A percentile compares a stretch with the other conserved stretches of the same genome.
These are phyloP conservation scores for Kuraishia molischiana DNA, from an alignment of 805 yeast species.

Conservation along the genomic window DNA sequence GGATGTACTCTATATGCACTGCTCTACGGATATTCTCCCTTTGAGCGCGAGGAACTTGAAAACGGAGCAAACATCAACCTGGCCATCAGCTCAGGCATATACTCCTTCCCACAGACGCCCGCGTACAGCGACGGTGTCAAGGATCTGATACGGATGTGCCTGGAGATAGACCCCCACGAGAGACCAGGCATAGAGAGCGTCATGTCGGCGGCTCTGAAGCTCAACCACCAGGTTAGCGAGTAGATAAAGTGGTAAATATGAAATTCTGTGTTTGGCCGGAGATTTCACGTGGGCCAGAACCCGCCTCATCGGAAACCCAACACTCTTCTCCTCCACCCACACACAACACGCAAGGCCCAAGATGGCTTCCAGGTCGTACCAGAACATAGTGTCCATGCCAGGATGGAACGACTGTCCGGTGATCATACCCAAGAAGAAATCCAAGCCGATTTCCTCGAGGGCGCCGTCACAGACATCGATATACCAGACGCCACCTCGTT, in stretches of 20 bases:
- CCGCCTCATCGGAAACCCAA: constrained; percentile 1
- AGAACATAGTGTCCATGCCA: constrained; percentile 12
- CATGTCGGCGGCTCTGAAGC: constrained; percentile 35
- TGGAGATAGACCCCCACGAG: constrained; percentile 46
- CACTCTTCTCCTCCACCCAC: neutral
- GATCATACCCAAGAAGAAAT: constrained; percentile 5
- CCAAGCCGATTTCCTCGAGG: too few relatives aligned
- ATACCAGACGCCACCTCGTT: too few relatives aligned
- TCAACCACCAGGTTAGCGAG: constrained; percentile 13
- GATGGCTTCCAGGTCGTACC: constrained; percentile 10
- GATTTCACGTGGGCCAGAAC: neutral
- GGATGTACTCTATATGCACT: constrained; percentile 78
- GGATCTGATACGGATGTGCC: constrained; percentile 47
- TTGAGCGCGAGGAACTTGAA: constrained; percentile 71
- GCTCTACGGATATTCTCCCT: constrained; percentile 76
- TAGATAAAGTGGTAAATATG: too few relatives aligned
- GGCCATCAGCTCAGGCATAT: constrained; percentile 65
- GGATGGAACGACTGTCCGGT: constrained; percentile 63
- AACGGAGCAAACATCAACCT: constrained; percentile 75
- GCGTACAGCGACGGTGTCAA: constrained; percentile 47
- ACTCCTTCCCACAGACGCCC: constrained; percentile 41
- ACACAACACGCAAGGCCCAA: neutral
- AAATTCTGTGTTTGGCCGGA: neutral
- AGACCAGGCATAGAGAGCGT: constrained; percentile 62
- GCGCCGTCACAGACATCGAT: too few relatives aligned